Evolutionary conservation across 345 rosid species (phyloP).

Genomic region (Nephelium lappaceum): DNA sequence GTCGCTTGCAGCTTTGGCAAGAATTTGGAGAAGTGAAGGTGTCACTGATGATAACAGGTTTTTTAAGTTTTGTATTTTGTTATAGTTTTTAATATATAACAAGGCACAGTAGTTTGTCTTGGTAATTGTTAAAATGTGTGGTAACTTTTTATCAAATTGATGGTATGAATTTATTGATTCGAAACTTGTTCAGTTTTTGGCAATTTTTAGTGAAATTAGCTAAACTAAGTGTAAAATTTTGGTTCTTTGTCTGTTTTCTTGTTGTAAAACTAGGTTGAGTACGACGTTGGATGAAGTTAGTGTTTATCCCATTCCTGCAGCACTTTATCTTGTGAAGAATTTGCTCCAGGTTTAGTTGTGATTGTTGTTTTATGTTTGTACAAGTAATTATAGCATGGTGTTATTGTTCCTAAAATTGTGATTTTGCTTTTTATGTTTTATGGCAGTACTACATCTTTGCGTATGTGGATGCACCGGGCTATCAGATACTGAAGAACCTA

Average conservation of each 20-base stretch:
- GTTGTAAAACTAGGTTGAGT: constrained; percentile 66
- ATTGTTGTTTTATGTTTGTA: constrained; percentile 9
- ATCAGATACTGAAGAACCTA: constrained; percentile 95
- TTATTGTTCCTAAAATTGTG: constrained; percentile 17
- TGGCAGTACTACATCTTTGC: constrained; percentile 97
- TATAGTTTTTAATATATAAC: not conserved
- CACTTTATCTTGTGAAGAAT: constrained; percentile 92
- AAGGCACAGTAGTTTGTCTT: not conserved
- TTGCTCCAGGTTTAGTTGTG: constrained; percentile 78
- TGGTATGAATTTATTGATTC: not conserved
- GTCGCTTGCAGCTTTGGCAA: constrained; percentile 84
- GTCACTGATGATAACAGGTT: constrained; percentile 95
- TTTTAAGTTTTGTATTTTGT: not conserved
- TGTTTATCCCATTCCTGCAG: constrained; percentile 92
- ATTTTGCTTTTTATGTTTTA: constrained; percentile 19
- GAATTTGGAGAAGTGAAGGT: constrained; percentile 80
- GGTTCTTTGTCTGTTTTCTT: constrained; percentile 15
- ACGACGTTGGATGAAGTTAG: constrained; percentile 85
- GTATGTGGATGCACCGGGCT: constrained; percentile 95
- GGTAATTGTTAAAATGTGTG: not conserved
- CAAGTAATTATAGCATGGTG: not conserved
- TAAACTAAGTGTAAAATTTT: not conserved
- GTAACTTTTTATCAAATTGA: not conserved
- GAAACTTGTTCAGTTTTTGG: not conserved
- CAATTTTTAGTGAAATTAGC: not conserved